A percentile compares a stretch with the other conserved stretches of the same genome.
phyloP scores from a whole-genome alignment of 176 grass and related monocot genomes.

The Juncus inflexus region DNA sequence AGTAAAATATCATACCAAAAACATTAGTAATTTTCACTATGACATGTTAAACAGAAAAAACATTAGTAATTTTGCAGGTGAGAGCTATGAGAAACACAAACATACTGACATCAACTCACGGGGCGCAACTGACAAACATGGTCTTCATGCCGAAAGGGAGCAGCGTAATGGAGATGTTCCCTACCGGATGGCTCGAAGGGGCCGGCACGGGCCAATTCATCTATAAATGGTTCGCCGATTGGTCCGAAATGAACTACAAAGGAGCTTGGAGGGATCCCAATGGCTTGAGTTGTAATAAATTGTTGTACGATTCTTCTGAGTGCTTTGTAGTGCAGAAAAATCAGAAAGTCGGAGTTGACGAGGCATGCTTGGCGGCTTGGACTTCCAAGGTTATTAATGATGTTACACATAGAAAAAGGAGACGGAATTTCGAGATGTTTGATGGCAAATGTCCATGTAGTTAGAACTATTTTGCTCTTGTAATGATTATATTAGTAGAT shows the following conservation, averaged over 20 bases:
- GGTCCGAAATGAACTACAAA: constrained; percentile 6
- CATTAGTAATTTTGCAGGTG: neutral
- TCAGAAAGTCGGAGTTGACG: neutral
- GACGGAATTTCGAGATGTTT: neutral
- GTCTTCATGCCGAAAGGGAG: constrained; percentile 7
- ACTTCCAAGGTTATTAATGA: neutral
- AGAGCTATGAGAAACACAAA: neutral
- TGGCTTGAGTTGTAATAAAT: neutral
- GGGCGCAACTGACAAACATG: constrained; percentile 18
- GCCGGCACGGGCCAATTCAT: neutral
- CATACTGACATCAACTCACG: neutral
- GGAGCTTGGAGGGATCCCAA: neutral
- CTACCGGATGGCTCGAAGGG: neutral
- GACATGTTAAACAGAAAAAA: too few species aligned
- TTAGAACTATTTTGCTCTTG: neutral
- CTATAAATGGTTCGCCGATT: constrained; percentile 6
- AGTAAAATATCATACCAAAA: too few species aligned
- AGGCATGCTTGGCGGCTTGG: neutral
- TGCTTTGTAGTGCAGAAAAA: constrained; percentile 19
- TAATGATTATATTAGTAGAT: too few species aligned
- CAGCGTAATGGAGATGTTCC: constrained; percentile 20
- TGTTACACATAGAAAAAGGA: neutral
- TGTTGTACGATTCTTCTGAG: neutral
- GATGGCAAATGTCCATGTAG: neutral
- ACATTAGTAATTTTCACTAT: too few species aligned